A percentile compares a stretch with the other conserved stretches of the same genome.
phyloP scores from a whole-genome alignment of 2,329 filamentous ascomycete genomes.

The Sclerotinia trifoliorum region DNA sequence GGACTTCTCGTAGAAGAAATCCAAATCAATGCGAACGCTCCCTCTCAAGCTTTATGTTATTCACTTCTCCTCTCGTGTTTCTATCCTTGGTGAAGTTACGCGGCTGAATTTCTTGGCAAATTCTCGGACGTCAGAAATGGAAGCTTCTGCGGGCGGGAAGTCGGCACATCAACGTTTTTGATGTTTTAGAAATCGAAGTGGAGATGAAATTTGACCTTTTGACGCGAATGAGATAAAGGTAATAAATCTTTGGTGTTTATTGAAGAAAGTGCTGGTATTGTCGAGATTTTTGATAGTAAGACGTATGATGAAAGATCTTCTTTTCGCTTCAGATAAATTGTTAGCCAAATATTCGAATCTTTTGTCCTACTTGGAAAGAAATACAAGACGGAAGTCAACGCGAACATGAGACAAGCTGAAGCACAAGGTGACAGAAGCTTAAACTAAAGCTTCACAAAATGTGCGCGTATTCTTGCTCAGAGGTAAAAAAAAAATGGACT shows the following conservation, averaged over 20 bases:
- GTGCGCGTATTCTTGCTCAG: conserved; percentile 7
- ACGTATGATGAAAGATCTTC: conserved; percentile 32
- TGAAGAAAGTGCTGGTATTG: not conserved
- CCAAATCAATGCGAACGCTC: not conserved
- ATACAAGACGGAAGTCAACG: conserved; percentile 26
- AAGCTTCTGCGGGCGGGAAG: conserved; percentile 10
- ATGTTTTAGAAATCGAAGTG: conserved; percentile 6
- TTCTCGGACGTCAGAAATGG: conserved; percentile 18
- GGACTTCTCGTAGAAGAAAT: not conserved
- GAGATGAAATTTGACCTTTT: not conserved
- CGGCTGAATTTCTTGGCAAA: conserved; percentile 16
- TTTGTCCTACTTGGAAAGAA: conserved; percentile 14
- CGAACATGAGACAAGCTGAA: conserved; percentile 35
- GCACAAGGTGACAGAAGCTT: conserved; percentile 38
- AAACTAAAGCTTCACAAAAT: conserved; percentile 25
- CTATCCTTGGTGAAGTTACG: conserved; percentile 8
- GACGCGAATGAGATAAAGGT: not conserved
- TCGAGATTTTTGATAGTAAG: conserved; percentile 25
- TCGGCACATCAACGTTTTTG: conserved; percentile 10
- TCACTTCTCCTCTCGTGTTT: not conserved
- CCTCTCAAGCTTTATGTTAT: not conserved
- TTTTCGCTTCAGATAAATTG: conserved; percentile 35
- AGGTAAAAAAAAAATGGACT: not conserved
- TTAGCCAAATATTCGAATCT: conserved; percentile 32
- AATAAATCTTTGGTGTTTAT: not conserved